Evolutionary conservation across 768 basidiomycete species (phyloP), one percentile per base, ranked within the genome.

Genomic region (Mrakia frigida): DNA sequence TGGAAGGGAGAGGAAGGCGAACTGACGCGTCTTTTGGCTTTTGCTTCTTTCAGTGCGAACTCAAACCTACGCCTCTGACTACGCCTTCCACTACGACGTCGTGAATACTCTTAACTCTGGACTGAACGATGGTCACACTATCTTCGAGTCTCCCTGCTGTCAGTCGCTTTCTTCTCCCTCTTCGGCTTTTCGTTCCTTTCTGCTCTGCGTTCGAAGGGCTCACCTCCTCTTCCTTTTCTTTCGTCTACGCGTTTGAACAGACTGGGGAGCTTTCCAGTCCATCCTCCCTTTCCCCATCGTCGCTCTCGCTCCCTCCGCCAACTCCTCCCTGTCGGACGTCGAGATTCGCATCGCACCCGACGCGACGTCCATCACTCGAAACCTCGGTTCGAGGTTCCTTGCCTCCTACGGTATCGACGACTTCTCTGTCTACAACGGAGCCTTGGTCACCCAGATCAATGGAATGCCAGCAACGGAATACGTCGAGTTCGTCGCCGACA

Each of bases 61-160:
- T 25, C 11, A 35, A 6, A 90, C 16, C 21, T 68, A 68, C 39
- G 65, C 65, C 88, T 88, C 88, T 11, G 89, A 90, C 78, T 90
- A 88, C 77, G 89, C 89, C 80, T 89, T 90, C 82, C 89, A 87
- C 79, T 84, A 83, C 65, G 89, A 86, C 56, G 79, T 90, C 25
- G 89, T 87, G 77, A 84, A 88, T 73, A 86, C 88, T 77, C 86
- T 86, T 0, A 88, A 85, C 25, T 85, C 35, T 1, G 65, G 85
- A 69, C 79, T 90, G 63, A 90, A 90, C 79, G 89, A 90, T 80
- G 89, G 89, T 9, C 89, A 90, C 80, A 90, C 89, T 18, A 85
- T 89, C 88, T 82, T 68, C 65, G 65, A 39, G 85, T 80, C 53
- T 6, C 50, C 75, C 3, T 74, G 50, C 10, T 77, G 33, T 28